A percentile compares a stretch with the other conserved stretches of the same genome.
Evolutionary conservation across 176 grass and related monocot genomes (phyloP).

Genomic region (Eleusine indica): DNA sequence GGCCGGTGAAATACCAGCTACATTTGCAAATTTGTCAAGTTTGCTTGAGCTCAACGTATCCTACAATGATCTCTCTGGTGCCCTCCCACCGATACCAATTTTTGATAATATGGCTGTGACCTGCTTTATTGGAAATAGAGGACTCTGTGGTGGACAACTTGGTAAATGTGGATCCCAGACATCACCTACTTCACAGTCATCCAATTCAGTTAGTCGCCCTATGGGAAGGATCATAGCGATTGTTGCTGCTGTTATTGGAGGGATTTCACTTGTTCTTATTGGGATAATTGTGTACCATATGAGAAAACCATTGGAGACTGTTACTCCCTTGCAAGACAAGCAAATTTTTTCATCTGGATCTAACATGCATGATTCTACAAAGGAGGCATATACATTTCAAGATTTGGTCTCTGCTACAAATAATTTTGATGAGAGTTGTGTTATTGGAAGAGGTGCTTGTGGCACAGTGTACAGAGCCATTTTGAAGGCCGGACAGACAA

Average conservation of each 20-base stretch:
- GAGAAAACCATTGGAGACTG: conserved; percentile 86
- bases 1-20: conserved; percentile 86
- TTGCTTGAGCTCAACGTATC: conserved; percentile 91
- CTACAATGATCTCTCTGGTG: conserved; percentile 84
- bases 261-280: conserved; percentile 95
- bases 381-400: conserved; percentile 86
- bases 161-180: conserved; percentile 64
- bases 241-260: conserved; percentile 85
- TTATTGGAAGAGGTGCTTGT: conserved; percentile 86
- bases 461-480: conserved; percentile 91
- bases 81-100: conserved; percentile 65
- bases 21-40: conserved; percentile 92
- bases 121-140: conserved; percentile 92
- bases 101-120: conserved; percentile 77
- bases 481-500: conserved; percentile 62
- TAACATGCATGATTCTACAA: conserved; percentile 65
- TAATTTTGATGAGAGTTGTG: conserved; percentile 86
- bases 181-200: conserved; percentile 39
- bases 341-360: conserved; percentile 50
- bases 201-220: conserved; percentile 38
- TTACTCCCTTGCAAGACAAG: conserved; percentile 86
- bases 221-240: conserved; percentile 87
- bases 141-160: conserved; percentile 91
- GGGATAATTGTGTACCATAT: conserved; percentile 78
- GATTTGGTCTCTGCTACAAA: conserved; percentile 82